Percentiles rank a stretch among this genome's conserved stretches.
phyloP scores from a whole-genome alignment of 2,329 filamentous ascomycete genomes.

The Aspergillus ruber region DNA sequence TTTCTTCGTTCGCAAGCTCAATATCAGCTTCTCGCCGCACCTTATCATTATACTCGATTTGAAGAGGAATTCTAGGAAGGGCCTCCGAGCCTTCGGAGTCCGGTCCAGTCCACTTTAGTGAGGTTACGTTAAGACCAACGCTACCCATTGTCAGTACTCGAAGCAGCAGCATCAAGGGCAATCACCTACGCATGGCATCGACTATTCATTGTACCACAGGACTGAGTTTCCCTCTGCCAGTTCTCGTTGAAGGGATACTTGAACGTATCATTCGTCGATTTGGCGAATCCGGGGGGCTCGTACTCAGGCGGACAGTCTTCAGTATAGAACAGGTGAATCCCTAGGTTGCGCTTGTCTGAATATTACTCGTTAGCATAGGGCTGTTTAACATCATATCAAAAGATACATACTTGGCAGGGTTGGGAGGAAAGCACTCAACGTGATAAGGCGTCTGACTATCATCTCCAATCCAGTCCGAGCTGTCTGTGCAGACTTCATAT shows the following conservation, averaged over 20 bases:
- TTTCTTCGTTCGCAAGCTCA: conserved; percentile 14
- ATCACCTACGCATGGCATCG: conserved; percentile 34
- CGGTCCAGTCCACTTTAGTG: conserved; percentile 25
- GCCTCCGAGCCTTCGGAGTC: conserved; percentile 17
- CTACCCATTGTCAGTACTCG: conserved; percentile 8
- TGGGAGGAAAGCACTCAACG: conserved; percentile 33
- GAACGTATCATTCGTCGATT: conserved; percentile 21
- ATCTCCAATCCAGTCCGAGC: conserved; percentile 37
- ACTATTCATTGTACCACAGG: conserved; percentile 28
- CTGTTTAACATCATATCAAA: neutral
- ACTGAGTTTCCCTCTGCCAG: conserved; percentile 31
- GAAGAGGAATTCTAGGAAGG: conserved; percentile 18
- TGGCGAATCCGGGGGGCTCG: conserved; percentile 37
- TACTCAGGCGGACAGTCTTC: conserved; percentile 34
- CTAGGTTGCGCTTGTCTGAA: conserved; percentile 35
- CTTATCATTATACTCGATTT: conserved; percentile 25
- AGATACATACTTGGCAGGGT: conserved; percentile 34
- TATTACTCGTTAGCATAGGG: conserved; percentile 1
- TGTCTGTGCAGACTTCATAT: conserved; percentile 33
- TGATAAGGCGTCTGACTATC: conserved; percentile 38
- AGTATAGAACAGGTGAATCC: conserved; percentile 41
- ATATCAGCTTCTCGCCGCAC: conserved; percentile 20
- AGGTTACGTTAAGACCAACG: conserved; percentile 29
- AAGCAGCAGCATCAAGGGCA: neutral
- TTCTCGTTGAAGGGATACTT: conserved; percentile 32